phyloP scores from a whole-genome alignment of 108 stramenopile species.

The Pseudonitzschia pungens region DNA sequence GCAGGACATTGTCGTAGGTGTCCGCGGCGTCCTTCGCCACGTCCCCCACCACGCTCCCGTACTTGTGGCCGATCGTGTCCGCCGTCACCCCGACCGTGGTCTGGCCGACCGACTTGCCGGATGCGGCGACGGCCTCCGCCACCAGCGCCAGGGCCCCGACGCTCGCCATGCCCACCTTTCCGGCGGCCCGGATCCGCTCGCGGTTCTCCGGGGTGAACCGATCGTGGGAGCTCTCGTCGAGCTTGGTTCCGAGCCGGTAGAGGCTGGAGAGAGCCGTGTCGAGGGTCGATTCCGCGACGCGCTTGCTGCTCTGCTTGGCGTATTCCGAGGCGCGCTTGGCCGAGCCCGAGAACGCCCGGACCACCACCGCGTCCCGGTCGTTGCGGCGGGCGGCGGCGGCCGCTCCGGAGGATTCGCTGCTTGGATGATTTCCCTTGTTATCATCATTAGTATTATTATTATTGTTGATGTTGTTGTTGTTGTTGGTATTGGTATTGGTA shows the following conservation, averaged over 20 bases:
- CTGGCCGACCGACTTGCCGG: constrained; percentile 24
- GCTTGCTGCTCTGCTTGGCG: constrained; percentile 18
- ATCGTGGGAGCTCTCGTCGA: constrained; percentile 25
- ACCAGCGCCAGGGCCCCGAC: constrained; percentile 50
- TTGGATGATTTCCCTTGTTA: no score
- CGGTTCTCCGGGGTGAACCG: constrained; percentile 33
- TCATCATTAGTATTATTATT: no score
- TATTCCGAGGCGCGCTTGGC: constrained; percentile 28
- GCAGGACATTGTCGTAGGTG: constrained; percentile 38
- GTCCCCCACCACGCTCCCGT: constrained; percentile 45
- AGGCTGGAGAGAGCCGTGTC: constrained; percentile 26
- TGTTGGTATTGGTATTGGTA: neutral
- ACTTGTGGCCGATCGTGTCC: constrained; percentile 42
- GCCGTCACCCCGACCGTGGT: constrained; percentile 36
- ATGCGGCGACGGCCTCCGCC: constrained; percentile 41
- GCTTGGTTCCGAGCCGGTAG: constrained; percentile 14
- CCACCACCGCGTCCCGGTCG: constrained; percentile 28
- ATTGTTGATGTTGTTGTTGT: neutral
- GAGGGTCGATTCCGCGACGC: constrained; percentile 15
- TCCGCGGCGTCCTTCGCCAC: constrained; percentile 39
- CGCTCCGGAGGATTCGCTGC: no score
- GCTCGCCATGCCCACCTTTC: constrained; percentile 43
- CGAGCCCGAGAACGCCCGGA: constrained; percentile 26
- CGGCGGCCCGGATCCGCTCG: constrained; percentile 33
- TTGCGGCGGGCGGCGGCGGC: neutral